These are phyloP conservation scores for Dactylorhiza incarnata DNA, from an alignment of 106 monocot genomes.

Conservation along the genomic window DNA sequence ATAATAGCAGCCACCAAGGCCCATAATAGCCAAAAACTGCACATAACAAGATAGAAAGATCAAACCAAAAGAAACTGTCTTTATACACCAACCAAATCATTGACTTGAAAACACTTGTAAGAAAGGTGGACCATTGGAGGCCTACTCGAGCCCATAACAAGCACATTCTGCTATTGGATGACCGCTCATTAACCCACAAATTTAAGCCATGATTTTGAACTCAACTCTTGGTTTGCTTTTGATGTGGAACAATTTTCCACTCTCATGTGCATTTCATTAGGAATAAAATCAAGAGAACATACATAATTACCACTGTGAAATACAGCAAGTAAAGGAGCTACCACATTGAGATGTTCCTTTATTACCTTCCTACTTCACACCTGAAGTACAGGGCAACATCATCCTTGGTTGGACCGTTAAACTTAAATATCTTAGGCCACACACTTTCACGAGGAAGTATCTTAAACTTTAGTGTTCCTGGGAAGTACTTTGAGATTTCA, in stretches of 20 bases:
- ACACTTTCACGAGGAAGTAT: constrained; percentile 11
- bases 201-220: too few species aligned
- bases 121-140: not conserved
- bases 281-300: not conserved
- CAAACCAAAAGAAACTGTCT: too few species aligned
- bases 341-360: not conserved
- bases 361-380: constrained; percentile 9
- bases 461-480: constrained; percentile 17
- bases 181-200: too few species aligned
- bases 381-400: constrained; percentile 28
- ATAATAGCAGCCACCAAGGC: not conserved
- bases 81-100: not conserved
- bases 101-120: not conserved
- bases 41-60: too few species aligned
- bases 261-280: not conserved
- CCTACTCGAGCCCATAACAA: too few species aligned
- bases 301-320: not conserved
- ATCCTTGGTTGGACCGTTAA: constrained; percentile 13
- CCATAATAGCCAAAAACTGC: not conserved
- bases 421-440: constrained; percentile 23
- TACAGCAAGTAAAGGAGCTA: not conserved
- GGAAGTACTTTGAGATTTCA: constrained; percentile 16
- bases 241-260: not conserved
- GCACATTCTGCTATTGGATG: too few species aligned
- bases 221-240: not conserved